phyloP scores from a whole-genome alignment of 192 early-diverging fungal genomes.

The Podila clonocystis region DNA sequence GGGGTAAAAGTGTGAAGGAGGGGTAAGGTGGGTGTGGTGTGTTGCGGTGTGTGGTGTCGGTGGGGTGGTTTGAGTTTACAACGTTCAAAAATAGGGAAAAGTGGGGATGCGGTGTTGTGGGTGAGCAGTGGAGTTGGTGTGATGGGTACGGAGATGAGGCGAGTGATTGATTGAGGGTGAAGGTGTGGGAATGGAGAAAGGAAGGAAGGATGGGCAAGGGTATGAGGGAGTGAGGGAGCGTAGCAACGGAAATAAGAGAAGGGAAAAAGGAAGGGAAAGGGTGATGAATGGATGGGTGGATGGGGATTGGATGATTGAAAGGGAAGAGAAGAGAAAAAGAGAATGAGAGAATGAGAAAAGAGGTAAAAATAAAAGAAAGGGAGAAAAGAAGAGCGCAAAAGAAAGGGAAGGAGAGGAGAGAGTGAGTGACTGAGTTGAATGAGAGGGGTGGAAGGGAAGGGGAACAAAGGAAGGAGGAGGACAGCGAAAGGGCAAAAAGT shows the following conservation, averaged over 20 bases:
- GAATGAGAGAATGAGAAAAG: neutral
- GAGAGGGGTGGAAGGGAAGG: neutral
- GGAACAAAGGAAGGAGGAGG: neutral
- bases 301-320: neutral
- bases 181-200: slow-evolving; percentile 1
- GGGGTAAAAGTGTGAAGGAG: neutral
- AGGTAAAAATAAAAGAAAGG: slow-evolving; percentile 2
- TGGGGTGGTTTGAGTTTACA: no score
- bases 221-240: neutral
- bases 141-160: neutral
- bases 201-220: neutral
- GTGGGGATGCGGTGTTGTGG: neutral
- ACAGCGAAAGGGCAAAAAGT: neutral
- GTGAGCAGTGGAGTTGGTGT: slow-evolving; percentile 1
- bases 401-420: neutral
- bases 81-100: no score
- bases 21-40: no score
- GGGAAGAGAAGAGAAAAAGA: neutral
- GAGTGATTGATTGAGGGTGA: neutral
- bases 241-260: neutral
- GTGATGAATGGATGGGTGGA: neutral
- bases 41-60: no score
- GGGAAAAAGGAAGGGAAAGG: neutral
- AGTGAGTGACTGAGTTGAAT: slow-evolving; percentile 2
- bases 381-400: neutral